Evolutionary conservation across 306 rosid genomes (phyloP), one percentile per base, ranked within the genome.

Genomic region (Cicer cuneatum): DNA sequence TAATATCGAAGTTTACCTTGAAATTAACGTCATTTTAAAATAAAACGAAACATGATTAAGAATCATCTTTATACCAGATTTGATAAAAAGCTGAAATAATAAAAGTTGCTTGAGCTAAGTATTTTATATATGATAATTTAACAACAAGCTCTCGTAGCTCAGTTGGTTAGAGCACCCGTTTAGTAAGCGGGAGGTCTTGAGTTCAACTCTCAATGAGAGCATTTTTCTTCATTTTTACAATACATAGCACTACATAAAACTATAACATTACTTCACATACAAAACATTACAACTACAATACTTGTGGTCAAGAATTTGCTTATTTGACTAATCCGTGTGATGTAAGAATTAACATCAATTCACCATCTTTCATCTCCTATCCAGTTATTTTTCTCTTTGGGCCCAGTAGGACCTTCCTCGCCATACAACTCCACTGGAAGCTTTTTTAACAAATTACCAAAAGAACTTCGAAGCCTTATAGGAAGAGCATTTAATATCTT

Each of bases 341-440:
- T 71, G 29, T 29, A 48, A 52, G 16, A 59, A 42, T 6, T 9
- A 48, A 40, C 24, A 71, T 21, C 16, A 66, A 52, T 51, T 75
- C 78, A 83, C 84, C 87, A 80, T 72, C 87, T 80, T 83, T 83
- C 84, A 72, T 83, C 87, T 59, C 87, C 87, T 42, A 59, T 43
- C 87, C 87, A 83, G 59, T 80, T 66, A 80, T 83, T 75, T 66
- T 83, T 83, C 82, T 83, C 77, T 43, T 76, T 83, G 59, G 87
- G 84, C 62, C 87, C 84, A 71, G 84, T 75, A 71, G 87, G 87
- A 80, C 87, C 87, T 59, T 83, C 84, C 53, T 83, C 84, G 9
- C 82, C 82, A 60, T 80, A 83, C 73, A 83, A 60, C 68, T 83
- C 84, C 69, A 76, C 37, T 4, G 87, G 87, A 59, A 83, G 81